Base-by-base conservation (phyloP, 345 rosid species). In the Aethionema arabicum region DNA sequence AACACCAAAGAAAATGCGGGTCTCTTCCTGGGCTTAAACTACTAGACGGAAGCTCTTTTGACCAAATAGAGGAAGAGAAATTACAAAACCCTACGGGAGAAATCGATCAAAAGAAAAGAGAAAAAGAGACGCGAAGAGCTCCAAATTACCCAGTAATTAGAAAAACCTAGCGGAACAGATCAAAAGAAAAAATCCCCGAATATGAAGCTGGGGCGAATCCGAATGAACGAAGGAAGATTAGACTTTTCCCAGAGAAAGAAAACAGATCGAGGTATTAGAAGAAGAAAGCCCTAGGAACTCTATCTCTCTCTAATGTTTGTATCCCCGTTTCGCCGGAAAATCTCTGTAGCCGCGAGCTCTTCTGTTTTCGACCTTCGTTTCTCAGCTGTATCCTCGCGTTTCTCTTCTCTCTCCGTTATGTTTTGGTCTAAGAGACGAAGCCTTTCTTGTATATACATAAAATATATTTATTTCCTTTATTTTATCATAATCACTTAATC, bases 371-470 rank as follows among this genome's bases (percentile, higher is more conserved):
- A 64, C 67, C 70, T 54, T 61, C 61, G 75, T 53, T 56, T 63
- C 57, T 68, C 57, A 72, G 61, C 68, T 61, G 44, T 67, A 62
- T 72, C 53, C 43, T 72, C 56, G 65, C 62, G 68, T 29, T 59
- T 72, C 72, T 56, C 52, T 21, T 21, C 61, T 10, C 40, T 68
- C 74, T 56, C 74, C 71, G 72, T 60, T 63, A 72, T 71, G 65
- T 66, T 79, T 66, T 59, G 80, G 77, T 75, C 86, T 57, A 79
- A 81, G 77, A 67, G 77, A 80, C 66, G 85, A 80, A 77, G 76
- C 79, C 84, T 21, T 21, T 21, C 27, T 21, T 21, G 27, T 21
- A 21, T 21, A 21, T 21, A 21, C 27, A 21, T 21, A 21, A 21
- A n/a, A n/a, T n/a, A 21, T 21, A 21, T 21, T 21, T 21, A 21